Evolutionary conservation across 352 stramenopile species (phyloP), one percentile per base, ranked within the genome.

Genomic region (Pythium insidiosum): DNA sequence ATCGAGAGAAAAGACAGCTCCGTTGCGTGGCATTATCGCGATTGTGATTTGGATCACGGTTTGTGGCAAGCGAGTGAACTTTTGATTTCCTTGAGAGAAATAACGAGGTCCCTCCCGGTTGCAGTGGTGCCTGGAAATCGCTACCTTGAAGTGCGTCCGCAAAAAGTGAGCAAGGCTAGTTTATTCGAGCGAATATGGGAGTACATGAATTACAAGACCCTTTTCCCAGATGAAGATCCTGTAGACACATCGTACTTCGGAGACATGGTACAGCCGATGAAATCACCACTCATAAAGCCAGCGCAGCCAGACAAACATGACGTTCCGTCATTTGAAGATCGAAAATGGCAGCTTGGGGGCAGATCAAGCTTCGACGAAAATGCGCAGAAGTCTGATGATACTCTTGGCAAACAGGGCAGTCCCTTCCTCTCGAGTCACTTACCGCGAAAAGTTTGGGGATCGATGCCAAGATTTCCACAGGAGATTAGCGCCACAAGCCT

Each of bases 51-150:
- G 22, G 79, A 95, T 42, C 83, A 93, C 42, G 84, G 84, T 0
- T 52, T 86, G 34, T 95, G 84, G 86, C 84, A 96, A 71, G 86
- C 86, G 3, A 95, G 86, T 47, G 86, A 96, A 46, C 63, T 96
- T 43, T 43, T 90, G 38, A 76, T 88, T 12, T 84, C 78, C 0
- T 44, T 91, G 15, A 75, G 78, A 2, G 78, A 91, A 35, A 71
- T 91, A 34, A 88, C 78, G 16, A 59, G 75, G 20, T 78, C 73
- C 3, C 50, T 91, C 1, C 78, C 78, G 0, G 78, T 91, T 6
- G 71, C 75, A 4, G 75, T 88, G n/a, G 77, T 67, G 35, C 78
- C 78, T 18, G 78, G 78, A 7, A 88, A 88, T 25, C 73, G 78
- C 0, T 79, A 82, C 47, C 37, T 91, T 5, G 78, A 91, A 56